These are phyloP conservation scores for Omphalea diandra DNA, from an alignment of 441 rosid genomes.

Conservation along the genomic window DNA sequence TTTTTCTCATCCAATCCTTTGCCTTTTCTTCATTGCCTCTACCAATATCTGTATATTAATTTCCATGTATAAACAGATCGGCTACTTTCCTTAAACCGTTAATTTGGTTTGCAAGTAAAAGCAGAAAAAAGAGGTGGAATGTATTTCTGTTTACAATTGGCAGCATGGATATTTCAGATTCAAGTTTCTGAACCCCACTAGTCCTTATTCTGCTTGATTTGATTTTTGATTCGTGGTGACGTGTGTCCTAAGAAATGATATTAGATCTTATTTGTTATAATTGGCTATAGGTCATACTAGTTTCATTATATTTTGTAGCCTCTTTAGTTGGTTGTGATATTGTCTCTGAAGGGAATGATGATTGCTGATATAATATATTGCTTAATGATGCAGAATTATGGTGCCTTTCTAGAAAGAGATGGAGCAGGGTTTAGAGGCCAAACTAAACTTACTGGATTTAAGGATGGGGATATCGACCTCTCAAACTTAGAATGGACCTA, in stretches of 20 bases:
- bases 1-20: not conserved
- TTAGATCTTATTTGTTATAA: slow-evolving; percentile 4
- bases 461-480: slow-evolving; percentile 77
- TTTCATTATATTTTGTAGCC: no score
- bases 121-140: not conserved
- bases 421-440: slow-evolving; percentile 96
- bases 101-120: not conserved
- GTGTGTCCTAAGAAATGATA: not conserved
- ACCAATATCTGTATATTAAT: not conserved
- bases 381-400: slow-evolving; percentile 68
- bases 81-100: not conserved
- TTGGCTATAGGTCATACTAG: no score
- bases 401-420: slow-evolving; percentile 86
- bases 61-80: not conserved
- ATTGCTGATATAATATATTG: slow-evolving; percentile 4
- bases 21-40: not conserved
- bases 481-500: slow-evolving; percentile 73
- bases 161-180: not conserved
- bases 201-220: not conserved
- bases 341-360: not conserved
- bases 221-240: not conserved
- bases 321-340: no score
- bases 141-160: not conserved
- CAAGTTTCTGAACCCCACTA: not conserved
- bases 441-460: slow-evolving; percentile 76